These are phyloP conservation scores for Nigrograna mackinnonii DNA, from an alignment of 2,329 filamentous ascomycete species.

Conservation along the genomic window DNA sequence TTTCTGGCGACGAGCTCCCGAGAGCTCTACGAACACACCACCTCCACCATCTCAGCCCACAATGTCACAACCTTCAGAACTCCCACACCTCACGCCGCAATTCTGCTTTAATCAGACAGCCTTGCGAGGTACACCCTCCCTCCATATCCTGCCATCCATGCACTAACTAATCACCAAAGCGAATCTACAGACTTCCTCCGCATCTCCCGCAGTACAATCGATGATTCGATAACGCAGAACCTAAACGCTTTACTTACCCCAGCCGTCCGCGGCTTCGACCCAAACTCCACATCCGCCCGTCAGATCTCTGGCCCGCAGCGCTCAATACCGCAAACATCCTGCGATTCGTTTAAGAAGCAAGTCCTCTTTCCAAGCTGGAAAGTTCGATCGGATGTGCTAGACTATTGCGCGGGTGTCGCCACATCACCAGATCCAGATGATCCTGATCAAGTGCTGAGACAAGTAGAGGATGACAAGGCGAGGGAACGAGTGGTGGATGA, in stretches of 20 bases:
- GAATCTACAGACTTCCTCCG: constrained; percentile 78
- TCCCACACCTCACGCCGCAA: constrained; percentile 48
- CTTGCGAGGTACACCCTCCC: constrained; percentile 45
- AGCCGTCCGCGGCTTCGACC: constrained; percentile 73
- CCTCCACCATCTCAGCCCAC: constrained; percentile 11
- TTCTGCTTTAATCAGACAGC: constrained; percentile 58
- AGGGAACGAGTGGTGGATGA: constrained; percentile 81
- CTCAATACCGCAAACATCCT: constrained; percentile 65
- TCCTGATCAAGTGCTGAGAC: constrained; percentile 71
- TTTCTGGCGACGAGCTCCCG: constrained; percentile 31
- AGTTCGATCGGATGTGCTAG: constrained; percentile 77
- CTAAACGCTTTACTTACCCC: constrained; percentile 88
- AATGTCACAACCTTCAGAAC: constrained; percentile 47
- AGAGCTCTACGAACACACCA: constrained; percentile 10
- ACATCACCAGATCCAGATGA: constrained; percentile 86
- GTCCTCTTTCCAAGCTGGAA: constrained; percentile 91
- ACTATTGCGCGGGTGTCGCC: constrained; percentile 87
- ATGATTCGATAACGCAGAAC: constrained; percentile 92
- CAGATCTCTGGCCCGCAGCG: constrained; percentile 54
- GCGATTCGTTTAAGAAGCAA: constrained; percentile 72
- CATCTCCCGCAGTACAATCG: constrained; percentile 79
- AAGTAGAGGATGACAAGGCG: constrained; percentile 71
- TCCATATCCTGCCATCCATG: constrained; percentile 8
- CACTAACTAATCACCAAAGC: constrained; percentile 40
- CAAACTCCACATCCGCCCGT: constrained; percentile 71